Evolutionary conservation across 495 filamentous ascomycete species (phyloP), one percentile per base, ranked within the genome.

Genomic region (Delitschia confertaspora): DNA sequence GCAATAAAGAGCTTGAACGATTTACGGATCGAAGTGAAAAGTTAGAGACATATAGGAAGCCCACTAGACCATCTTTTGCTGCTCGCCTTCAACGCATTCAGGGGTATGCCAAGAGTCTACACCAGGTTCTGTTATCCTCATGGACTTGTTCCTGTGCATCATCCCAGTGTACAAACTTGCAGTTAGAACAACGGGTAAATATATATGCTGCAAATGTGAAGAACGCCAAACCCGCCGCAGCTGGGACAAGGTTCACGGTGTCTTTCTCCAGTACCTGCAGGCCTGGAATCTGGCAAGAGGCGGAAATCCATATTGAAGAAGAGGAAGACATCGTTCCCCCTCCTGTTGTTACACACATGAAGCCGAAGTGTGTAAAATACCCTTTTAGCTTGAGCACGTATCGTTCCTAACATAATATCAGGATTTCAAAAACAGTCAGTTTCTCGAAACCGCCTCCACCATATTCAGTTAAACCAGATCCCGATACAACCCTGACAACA

Each of bases 1-100:
- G 49, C 39, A 53, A 52, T 35, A 57, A 57, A 37, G 49, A 57
- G 23, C 25, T 57, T 22, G 53, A 57, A 27, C 49, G 53, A 18
- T 57, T 53, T 14, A 46, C 53, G 2, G 53, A 53, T 26, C 32
- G 40, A n/a, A 49, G 45, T 22, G 53, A 57, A 32, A 57, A 49
- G 49, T 30, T 57, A 17, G 53, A 57, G 29, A 48, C 44, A 1
- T 30, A 27, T 16, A 34, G 53, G 17, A 56, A 48, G 34, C 33
- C 43, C 11, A 29, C 32, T 4, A 56, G 51, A 22, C 53, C 49
- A 7, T 57, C 49, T 3, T 53, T 57, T 29, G 48, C 44, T 3
- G 43, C 11, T 20, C 43, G 35, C 2, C 20, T 57, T 4, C 53
- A 57, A 25, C 33, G 29, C 3, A 47, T 57, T 16, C 53, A 57